Evolutionary conservation across 768 basidiomycete genomes (phyloP), one percentile per base, ranked within the genome.

Genomic region (Lactifluus rugatus): DNA sequence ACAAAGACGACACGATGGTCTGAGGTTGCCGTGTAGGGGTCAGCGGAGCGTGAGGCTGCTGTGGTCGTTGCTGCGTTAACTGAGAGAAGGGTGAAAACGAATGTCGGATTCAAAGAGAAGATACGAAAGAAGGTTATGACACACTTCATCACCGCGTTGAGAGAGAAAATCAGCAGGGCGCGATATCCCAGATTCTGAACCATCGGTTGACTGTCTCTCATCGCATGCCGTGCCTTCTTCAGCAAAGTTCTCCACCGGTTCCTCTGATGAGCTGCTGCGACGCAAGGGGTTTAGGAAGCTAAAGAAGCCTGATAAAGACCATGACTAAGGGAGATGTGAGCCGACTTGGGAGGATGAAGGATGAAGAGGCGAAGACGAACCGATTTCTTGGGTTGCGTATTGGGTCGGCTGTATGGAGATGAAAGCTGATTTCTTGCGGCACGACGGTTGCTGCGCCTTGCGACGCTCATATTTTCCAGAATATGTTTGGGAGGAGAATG

Each of bases 371-470:
- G 48, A 55, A 59, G 39, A 64, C 76, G 57, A 57, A 81, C 81
- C 31, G 81, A 75, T 77, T 81, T 79, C 72, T 77, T 72, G 31
- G 62, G 57, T 68, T 57, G 67, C 45, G 34, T 66, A 16, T 60
- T 39, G 41, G 70, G 71, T 26, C 84, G 76, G 52, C 75, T 68
- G 67, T 88, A 88, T 0, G 86, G 86, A 2, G 75, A 77, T n/a
- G 80, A 72, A 36, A 70, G 58, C 16, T 63, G 57, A 48, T 32
- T 50, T 37, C 64, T 64, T 44, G 46, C 17, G 2, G 52, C 48
- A 37, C 63, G 62, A 34, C 59, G 58, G 32, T 73, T 76, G 64
- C 65, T 73, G 34, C 69, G 71, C 68, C 84, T 77, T 64, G 79
- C 70, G 39, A 76, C 81, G 65, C 83, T 83, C 84, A 85, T 86